These are phyloP conservation scores for Pezicula neosporulosa DNA, from an alignment of 2,329 filamentous ascomycete genomes.

Conservation along the genomic window DNA sequence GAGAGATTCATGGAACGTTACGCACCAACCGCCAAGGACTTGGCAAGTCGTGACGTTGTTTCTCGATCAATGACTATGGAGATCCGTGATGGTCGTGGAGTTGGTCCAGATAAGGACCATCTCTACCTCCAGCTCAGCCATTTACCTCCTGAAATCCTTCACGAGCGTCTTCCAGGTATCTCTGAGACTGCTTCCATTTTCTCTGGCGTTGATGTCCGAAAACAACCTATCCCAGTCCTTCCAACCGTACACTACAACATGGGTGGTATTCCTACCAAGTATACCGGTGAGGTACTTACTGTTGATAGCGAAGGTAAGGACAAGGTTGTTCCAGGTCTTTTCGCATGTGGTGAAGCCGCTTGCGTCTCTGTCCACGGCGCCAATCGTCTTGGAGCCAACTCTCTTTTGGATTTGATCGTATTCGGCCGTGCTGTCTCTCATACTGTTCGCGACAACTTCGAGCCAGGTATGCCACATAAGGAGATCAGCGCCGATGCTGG, in stretches of 20 bases:
- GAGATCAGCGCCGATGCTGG: constrained; percentile 82
- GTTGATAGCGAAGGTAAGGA: constrained; percentile 84
- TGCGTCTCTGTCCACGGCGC: constrained; percentile 98
- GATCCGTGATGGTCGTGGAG: constrained; percentile 95
- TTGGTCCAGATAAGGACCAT: constrained; percentile 95
- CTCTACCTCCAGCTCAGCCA: constrained; percentile 98
- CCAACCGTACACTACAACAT: constrained; percentile 99
- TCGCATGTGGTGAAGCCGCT: constrained; percentile 94
- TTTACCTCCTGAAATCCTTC: constrained; percentile 84
- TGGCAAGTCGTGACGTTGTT: constrained; percentile 93
- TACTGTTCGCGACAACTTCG: constrained; percentile 93
- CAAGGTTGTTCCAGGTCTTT: constrained; percentile 90
- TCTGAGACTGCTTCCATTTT: constrained; percentile 98
- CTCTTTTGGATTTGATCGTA: constrained; percentile 92
- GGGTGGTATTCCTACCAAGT: constrained; percentile 97
- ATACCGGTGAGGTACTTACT: constrained; percentile 93
- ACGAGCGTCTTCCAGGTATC: constrained; percentile 96
- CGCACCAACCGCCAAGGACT: constrained; percentile 95
- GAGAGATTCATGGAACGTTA: constrained; percentile 99
- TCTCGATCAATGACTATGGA: constrained; percentile 98
- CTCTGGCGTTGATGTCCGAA: constrained; percentile 92
- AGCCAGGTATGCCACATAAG: constrained; percentile 75
- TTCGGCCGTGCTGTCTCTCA: constrained; percentile 97
- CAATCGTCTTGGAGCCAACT: constrained; percentile 97
- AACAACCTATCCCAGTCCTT: constrained; percentile 94